Evolutionary conservation across 2,329 filamentous ascomycete genomes (phyloP).

Genomic region (Aspergillus sp.): DNA sequence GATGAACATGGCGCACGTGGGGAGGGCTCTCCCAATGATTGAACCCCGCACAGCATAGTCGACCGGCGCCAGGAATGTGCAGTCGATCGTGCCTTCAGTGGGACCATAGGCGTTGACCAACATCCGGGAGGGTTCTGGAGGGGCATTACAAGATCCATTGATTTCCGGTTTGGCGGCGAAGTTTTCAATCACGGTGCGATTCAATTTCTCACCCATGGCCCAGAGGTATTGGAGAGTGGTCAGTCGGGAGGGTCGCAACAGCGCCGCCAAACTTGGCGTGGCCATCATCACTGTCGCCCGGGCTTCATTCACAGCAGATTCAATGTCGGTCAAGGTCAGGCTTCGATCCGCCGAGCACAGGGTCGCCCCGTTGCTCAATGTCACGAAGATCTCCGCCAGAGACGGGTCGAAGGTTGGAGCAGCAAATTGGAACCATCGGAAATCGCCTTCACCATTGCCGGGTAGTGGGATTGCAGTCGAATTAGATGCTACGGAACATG

Average conservation of each 20-base stretch:
- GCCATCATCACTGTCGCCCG: slow-evolving; percentile 38
- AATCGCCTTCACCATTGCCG: slow-evolving; percentile 14
- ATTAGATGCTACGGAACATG: slow-evolving; percentile 32
- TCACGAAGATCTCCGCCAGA: slow-evolving; percentile 31
- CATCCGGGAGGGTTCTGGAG: slow-evolving; percentile 14
- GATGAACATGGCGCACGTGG: slow-evolving; percentile 34
- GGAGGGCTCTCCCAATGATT: slow-evolving; percentile 35
- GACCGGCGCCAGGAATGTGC: slow-evolving; percentile 22
- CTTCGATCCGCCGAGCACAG: slow-evolving; percentile 32
- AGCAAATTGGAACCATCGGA: slow-evolving; percentile 39
- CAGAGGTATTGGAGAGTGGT: slow-evolving; percentile 27
- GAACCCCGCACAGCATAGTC: slow-evolving; percentile 26
- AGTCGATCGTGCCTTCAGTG: slow-evolving; percentile 31
- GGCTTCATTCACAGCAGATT: slow-evolving; percentile 25
- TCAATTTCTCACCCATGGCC: slow-evolving; percentile 36
- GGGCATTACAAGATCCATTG: neutral
- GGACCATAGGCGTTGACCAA: slow-evolving; percentile 36
- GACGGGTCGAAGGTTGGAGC: slow-evolving; percentile 35
- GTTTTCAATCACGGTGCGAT: slow-evolving; percentile 30
- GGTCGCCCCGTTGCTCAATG: slow-evolving; percentile 29
- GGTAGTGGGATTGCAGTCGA: slow-evolving; percentile 23
- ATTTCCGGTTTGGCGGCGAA: slow-evolving; percentile 17
- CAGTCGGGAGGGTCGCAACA: slow-evolving; percentile 27
- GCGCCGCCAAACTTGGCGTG: slow-evolving; percentile 37
- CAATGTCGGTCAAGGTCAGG: slow-evolving; percentile 28